A percentile compares a stretch with the other conserved stretches of the same genome.
Conservation (phyloP, 352 stramenopile genomes). For the Globisporangium spinosum region DNA sequence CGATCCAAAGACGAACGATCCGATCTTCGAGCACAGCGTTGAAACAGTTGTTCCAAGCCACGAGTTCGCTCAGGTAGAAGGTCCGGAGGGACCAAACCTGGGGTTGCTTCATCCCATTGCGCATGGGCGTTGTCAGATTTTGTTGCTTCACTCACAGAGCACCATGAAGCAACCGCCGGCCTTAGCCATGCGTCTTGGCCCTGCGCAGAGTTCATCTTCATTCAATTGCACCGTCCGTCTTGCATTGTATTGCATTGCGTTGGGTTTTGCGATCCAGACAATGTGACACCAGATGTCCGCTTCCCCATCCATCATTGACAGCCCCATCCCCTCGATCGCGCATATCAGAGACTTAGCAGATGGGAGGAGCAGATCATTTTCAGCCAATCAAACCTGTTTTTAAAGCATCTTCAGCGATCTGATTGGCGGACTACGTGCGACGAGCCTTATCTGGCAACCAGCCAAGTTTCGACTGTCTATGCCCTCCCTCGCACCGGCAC, state of each 20-base stretch:
- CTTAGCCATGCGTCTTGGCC: neutral
- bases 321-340: conserved; percentile 9
- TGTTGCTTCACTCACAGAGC: neutral
- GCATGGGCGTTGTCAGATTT: neutral
- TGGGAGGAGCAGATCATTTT: neutral
- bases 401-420: no score
- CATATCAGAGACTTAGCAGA: neutral
- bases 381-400: neutral
- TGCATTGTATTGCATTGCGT: neutral
- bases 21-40: neutral
- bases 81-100: neutral
- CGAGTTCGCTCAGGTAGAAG: neutral
- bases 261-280: neutral
- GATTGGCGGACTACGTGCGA: neutral
- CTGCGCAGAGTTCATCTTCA: neutral
- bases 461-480: conserved; percentile 1
- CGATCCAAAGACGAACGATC: neutral
- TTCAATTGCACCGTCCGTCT: neutral
- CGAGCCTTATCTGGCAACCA: neutral
- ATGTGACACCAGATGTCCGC: conserved; percentile 10
- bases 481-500: neutral
- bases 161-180: neutral
- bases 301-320: conserved; percentile 4
- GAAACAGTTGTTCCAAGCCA: neutral
- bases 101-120: neutral